These are phyloP conservation scores for Articulospora tetracladia DNA, from an alignment of 495 filamentous ascomycete genomes.

Conservation along the genomic window DNA sequence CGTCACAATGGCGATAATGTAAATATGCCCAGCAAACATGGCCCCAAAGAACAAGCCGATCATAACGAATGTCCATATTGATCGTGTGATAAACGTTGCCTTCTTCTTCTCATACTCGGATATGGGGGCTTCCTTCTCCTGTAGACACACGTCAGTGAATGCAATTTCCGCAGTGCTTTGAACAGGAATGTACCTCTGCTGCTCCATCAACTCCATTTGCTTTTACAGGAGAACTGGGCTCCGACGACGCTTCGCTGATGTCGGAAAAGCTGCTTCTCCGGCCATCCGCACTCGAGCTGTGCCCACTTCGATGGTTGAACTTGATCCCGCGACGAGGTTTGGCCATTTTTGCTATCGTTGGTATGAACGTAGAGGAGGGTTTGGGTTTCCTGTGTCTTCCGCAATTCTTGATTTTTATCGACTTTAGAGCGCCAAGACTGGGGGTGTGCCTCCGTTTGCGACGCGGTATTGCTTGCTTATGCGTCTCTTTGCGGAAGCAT, in stretches of 20 bases:
- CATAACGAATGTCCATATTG: conserved; percentile 99
- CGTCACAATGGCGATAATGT: conserved; percentile 88
- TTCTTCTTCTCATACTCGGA: conserved; percentile 98
- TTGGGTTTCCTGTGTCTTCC: conserved; percentile 15
- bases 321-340: conserved; percentile 79
- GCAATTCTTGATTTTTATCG: conserved; percentile 3
- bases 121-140: conserved; percentile 40
- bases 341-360: conserved; percentile 48
- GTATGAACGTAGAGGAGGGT: too few relatives aligned
- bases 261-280: conserved; percentile 75
- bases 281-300: conserved; percentile 35
- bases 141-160: conserved; percentile 11
- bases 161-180: conserved; percentile 9
- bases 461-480: not conserved
- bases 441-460: not conserved
- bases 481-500: not conserved
- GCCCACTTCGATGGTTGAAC: conserved; percentile 66
- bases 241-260: conserved; percentile 70
- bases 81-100: conserved; percentile 93
- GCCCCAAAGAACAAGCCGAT: conserved; percentile 87
- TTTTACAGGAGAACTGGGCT: conserved; percentile 27
- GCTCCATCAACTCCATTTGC: conserved; percentile 18
- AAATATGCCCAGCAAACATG: conserved; percentile 94
- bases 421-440: conserved; percentile 1
- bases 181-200: conserved; percentile 20